Evolutionary conservation across 805 yeast genomes (phyloP).

Genomic region (Priceomyces medius): DNA sequence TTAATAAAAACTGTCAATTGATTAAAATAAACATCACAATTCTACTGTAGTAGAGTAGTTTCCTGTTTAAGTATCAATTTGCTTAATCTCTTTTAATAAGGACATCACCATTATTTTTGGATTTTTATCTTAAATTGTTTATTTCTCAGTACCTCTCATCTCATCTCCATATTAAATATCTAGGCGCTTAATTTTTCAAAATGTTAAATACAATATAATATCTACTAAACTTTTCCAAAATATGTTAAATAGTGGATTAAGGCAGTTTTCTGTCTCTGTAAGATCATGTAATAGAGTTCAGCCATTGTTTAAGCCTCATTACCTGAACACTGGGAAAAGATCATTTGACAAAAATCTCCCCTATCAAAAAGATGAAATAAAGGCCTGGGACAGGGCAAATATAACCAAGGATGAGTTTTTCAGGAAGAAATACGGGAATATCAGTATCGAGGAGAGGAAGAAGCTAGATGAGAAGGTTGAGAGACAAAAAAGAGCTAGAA

Average conservation of each 20-base stretch:
- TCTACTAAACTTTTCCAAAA: background rate
- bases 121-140: background rate
- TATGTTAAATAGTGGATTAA: conserved; percentile 7
- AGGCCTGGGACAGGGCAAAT: conserved; percentile 38
- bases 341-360: conserved; percentile 29
- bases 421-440: conserved; percentile 32
- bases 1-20: too few species aligned
- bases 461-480: conserved; percentile 30
- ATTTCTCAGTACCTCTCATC: background rate
- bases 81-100: too few species aligned
- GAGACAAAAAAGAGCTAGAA: conserved; percentile 28
- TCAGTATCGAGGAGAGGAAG: conserved; percentile 24
- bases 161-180: background rate
- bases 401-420: conserved; percentile 41
- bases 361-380: conserved; percentile 13
- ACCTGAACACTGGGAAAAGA: conserved; percentile 9
- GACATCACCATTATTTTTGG: too few species aligned
- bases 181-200: background rate
- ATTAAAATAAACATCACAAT: too few species aligned
- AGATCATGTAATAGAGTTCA: conserved; percentile 5
- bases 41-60: too few species aligned
- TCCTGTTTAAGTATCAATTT: too few species aligned
- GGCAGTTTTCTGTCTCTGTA: conserved; percentile 7
- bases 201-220: background rate
- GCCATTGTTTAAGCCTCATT: conserved; percentile 10